phyloP scores from a whole-genome alignment of 176 grass and related monocot species.

The Oryza officinalis region DNA sequence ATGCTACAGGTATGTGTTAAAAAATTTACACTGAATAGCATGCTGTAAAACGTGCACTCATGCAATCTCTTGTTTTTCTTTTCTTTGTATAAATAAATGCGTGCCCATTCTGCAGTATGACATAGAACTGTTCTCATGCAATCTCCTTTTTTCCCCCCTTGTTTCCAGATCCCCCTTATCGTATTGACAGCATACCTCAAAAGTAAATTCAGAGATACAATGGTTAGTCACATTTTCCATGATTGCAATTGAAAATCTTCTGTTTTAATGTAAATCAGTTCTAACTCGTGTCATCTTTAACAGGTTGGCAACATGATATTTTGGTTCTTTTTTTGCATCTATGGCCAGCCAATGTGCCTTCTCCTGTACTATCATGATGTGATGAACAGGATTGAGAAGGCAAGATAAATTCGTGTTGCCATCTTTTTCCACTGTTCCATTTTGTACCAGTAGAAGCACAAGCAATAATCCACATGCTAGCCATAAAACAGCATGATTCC shows the following conservation, averaged over 20 bases:
- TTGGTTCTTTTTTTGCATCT: conserved; percentile 98
- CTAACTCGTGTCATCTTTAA: conserved; percentile 26
- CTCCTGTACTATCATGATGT: conserved; percentile 98
- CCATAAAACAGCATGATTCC: neutral
- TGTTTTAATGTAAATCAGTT: conserved; percentile 19
- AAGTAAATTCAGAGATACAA: conserved; percentile 80
- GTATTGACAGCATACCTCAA: conserved; percentile 87
- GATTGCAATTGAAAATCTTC: neutral
- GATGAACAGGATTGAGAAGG: conserved; percentile 72
- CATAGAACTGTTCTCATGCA: conserved; percentile 8
- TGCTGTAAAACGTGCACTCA: neutral
- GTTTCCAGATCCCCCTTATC: conserved; percentile 76
- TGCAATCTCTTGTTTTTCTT: neutral
- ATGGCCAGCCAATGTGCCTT: conserved; percentile 91
- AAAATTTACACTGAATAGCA: neutral
- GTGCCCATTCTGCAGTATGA: conserved; percentile 7
- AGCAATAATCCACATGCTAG: conserved; percentile 34
- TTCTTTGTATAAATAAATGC: neutral
- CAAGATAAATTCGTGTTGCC: neutral
- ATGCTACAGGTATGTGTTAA: conserved; percentile 68
- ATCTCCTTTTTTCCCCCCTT: neutral
- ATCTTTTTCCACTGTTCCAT: neutral
- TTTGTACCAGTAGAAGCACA: neutral
- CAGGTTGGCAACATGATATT: conserved; percentile 99
- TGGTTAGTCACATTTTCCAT: conserved; percentile 54